phyloP scores from a whole-genome alignment of 2,329 filamentous ascomycete genomes.

The Ilyonectria sp. region DNA sequence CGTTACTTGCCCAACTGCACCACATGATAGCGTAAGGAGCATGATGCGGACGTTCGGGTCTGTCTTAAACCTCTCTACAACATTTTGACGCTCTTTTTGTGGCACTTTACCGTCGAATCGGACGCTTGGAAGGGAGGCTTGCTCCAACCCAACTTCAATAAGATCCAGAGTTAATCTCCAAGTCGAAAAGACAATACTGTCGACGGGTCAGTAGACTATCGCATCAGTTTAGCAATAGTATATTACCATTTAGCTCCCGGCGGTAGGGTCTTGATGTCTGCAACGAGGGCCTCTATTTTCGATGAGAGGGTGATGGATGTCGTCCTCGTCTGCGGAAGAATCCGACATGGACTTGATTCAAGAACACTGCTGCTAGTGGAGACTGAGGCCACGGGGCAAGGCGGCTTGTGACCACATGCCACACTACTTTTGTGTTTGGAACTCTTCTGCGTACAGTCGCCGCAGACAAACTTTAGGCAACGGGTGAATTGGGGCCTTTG shows the following conservation, averaged over 20 bases:
- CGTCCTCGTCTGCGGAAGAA: background rate
- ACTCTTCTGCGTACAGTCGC: conserved; percentile 43
- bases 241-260: conserved; percentile 53
- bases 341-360: conserved; percentile 35
- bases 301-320: conserved; percentile 39
- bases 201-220: background rate
- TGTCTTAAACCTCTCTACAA: conserved; percentile 57
- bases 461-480: conserved; percentile 54
- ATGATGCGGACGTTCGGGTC: conserved; percentile 59
- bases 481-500: conserved; percentile 47
- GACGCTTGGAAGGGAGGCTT: conserved; percentile 52
- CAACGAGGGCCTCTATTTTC: conserved; percentile 54
- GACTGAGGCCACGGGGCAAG: conserved; percentile 44
- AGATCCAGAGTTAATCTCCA: conserved; percentile 66
- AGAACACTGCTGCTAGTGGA: conserved; percentile 41
- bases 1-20: conserved; percentile 62
- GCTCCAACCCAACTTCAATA: conserved; percentile 56
- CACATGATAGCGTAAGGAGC: conserved; percentile 66
- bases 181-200: conserved; percentile 66
- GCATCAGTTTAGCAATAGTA: accelerated
- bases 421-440: background rate
- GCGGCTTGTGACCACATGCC: conserved; percentile 46
- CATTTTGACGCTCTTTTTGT: conserved; percentile 57
- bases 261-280: conserved; percentile 49
- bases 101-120: conserved; percentile 65